Evolutionary conservation across 257 asterid genomes (phyloP), one percentile per base, ranked within the genome.

Genomic region (Cordia subcordata): DNA sequence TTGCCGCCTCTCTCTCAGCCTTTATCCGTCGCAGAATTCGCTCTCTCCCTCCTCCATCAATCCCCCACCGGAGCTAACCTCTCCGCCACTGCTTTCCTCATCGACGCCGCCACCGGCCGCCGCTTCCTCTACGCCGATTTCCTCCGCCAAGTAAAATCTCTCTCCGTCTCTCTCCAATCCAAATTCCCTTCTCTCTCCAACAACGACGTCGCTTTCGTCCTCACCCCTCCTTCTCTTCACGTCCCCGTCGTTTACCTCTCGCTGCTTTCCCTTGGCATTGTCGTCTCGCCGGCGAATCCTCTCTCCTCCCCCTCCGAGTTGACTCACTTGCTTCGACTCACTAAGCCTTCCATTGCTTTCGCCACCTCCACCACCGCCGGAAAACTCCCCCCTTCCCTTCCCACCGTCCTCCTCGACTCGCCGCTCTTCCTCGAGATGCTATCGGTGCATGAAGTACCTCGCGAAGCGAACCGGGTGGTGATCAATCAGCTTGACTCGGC

Each of bases 231-330:
- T 19, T 82, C 94, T 6, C 23, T 79, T 55, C 79, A 84, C 63
- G 56, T 91, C 53, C 96, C 98, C 0, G 66, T 85, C 20, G 73
- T 91, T 55, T 91, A 83, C 73, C 85, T 87, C 82, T 70, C 96
- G 6, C 84, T 91, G 49, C 92, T 91, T 57, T 80, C 89, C 0
- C 75, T 85, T 0, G 95, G 96, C n/a, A 71, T 77, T 60, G 71
- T 61, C 56, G 79, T 88, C 37, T 88, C 98, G 0, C 98, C 98
- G 0, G 84, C 90, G 19, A 91, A 82, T n/a, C 96, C 95, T 0
- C 49, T 82, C 3, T 85, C 90, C 13, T 63, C 98, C 0, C 46
- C 73, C 21, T 49, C 86, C 71, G 98, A 91, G 78, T 11, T 91
- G 53, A 32, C 69, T 62, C 94, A 84, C 74, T 80, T 84, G 38